Evolutionary conservation across 805 yeast species (phyloP).

Genomic region (Ogataea pilisensis): DNA sequence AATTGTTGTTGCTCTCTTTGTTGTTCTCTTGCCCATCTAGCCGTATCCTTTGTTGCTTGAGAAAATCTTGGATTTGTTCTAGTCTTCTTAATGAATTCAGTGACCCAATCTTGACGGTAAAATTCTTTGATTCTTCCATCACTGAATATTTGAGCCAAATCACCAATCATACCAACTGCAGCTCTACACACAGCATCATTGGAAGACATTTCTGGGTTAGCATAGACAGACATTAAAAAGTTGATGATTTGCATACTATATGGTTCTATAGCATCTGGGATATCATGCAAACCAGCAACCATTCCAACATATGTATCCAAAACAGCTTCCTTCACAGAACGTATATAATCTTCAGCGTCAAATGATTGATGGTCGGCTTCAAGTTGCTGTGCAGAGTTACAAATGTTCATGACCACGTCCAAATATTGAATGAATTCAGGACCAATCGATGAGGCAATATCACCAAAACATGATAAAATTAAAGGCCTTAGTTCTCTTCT

Average conservation of each 20-base stretch:
- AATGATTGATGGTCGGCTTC: constrained; percentile 63
- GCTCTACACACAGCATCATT: constrained; percentile 75
- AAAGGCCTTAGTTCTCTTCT: constrained; percentile 83
- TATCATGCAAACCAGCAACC: constrained; percentile 78
- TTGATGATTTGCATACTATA: constrained; percentile 67
- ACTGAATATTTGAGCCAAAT: constrained; percentile 81
- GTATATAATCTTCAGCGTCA: constrained; percentile 75
- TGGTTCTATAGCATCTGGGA: constrained; percentile 60
- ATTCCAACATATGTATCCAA: constrained; percentile 95
- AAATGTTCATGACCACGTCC: constrained; percentile 73
- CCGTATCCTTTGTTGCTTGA: constrained; percentile 78
- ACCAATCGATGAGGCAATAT: constrained; percentile 87
- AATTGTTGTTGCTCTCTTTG: constrained; percentile 38
- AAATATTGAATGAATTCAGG: constrained; percentile 70
- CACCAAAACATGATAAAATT: constrained; percentile 91
- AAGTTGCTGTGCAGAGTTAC: constrained; percentile 58
- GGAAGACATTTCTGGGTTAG: constrained; percentile 54
- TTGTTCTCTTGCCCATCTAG: constrained; percentile 95
- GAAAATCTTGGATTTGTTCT: constrained; percentile 59
- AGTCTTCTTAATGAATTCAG: constrained; percentile 69
- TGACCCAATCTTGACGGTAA: constrained; percentile 74
- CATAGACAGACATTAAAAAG: constrained; percentile 57
- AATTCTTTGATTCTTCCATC: constrained; percentile 66
- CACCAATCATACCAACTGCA: constrained; percentile 89
- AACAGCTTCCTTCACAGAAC: constrained; percentile 77